These are phyloP conservation scores for Boletales sp. DNA, from an alignment of 768 basidiomycete species.

Conservation along the genomic window DNA sequence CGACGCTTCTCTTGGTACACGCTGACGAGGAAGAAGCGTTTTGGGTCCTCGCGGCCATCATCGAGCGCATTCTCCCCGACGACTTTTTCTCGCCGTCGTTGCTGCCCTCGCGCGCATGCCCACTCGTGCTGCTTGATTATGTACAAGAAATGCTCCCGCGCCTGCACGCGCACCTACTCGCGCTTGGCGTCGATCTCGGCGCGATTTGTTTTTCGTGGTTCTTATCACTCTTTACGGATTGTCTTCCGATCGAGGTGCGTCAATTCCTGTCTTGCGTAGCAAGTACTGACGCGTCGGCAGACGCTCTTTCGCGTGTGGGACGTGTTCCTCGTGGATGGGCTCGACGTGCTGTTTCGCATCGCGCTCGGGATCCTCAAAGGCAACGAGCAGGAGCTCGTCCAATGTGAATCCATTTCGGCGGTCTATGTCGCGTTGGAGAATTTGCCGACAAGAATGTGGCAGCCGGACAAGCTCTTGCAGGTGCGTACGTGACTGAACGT, in stretches of 20 bases:
- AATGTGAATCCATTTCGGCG: constrained; percentile 81
- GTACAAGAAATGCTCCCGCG: constrained; percentile 76
- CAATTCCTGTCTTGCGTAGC: background rate
- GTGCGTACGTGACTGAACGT: constrained; percentile 50
- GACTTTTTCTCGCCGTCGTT: constrained; percentile 94
- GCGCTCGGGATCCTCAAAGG: constrained; percentile 82
- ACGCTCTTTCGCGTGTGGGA: constrained; percentile 97
- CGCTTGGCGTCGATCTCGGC: constrained; percentile 84
- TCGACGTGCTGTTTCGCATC: constrained; percentile 88
- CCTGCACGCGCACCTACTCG: constrained; percentile 68
- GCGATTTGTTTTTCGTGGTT: constrained; percentile 99
- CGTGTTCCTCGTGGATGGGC: constrained; percentile 87
- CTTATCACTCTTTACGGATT: constrained; percentile 92
- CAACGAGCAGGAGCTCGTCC: constrained; percentile 80
- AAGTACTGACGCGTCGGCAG: constrained; percentile 34
- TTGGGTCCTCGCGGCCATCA: constrained; percentile 87
- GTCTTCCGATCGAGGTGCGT: constrained; percentile 87
- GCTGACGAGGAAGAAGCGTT: constrained; percentile 97
- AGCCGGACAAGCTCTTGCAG: constrained; percentile 85
- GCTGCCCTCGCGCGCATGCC: constrained; percentile 91
- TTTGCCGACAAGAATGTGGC: constrained; percentile 91
- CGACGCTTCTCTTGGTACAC: constrained; percentile 87
- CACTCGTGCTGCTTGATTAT: constrained; percentile 84
- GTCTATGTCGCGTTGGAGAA: constrained; percentile 89
- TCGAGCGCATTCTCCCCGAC: constrained; percentile 84